Evolutionary conservation across 169 alveolate species (phyloP).

Genomic region (Plasmodium blacklocki): DNA sequence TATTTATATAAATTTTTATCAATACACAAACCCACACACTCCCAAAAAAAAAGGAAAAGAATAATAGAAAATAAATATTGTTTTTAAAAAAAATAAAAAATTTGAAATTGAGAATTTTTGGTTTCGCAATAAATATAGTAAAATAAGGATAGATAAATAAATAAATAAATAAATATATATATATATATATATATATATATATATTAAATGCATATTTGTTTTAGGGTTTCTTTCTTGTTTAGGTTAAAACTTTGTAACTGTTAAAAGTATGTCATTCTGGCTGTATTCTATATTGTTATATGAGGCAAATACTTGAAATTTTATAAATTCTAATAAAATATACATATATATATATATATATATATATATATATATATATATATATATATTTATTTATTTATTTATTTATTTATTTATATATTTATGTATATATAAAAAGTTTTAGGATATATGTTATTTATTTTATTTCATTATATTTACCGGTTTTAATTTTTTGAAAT

Average conservation of each 20-base stretch:
- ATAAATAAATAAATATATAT: background rate
- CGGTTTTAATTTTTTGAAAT: slow-evolving; percentile 18
- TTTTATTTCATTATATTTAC: slow-evolving; percentile 13
- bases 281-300: slow-evolving; percentile 62
- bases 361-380: background rate
- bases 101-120: too few relatives aligned
- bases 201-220: background rate
- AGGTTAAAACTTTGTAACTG: slow-evolving; percentile 17
- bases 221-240: background rate
- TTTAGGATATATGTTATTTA: background rate
- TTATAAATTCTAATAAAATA: slow-evolving; percentile 33
- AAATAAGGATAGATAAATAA: too few relatives aligned
- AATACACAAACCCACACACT: too few relatives aligned
- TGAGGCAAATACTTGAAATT: slow-evolving; percentile 47
- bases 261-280: slow-evolving; percentile 25
- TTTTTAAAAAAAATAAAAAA: too few relatives aligned
- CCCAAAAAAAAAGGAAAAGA: too few relatives aligned
- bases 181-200: background rate
- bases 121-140: too few relatives aligned
- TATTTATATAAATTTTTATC: background rate
- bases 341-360: background rate
- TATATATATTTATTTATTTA: too few relatives aligned
- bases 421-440: background rate
- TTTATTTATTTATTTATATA: too few relatives aligned
- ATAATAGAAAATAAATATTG: too few relatives aligned